Evolutionary conservation across 352 stramenopile species (phyloP), one percentile per base, ranked within the genome.

Genomic region (Globisporangium nunn): DNA sequence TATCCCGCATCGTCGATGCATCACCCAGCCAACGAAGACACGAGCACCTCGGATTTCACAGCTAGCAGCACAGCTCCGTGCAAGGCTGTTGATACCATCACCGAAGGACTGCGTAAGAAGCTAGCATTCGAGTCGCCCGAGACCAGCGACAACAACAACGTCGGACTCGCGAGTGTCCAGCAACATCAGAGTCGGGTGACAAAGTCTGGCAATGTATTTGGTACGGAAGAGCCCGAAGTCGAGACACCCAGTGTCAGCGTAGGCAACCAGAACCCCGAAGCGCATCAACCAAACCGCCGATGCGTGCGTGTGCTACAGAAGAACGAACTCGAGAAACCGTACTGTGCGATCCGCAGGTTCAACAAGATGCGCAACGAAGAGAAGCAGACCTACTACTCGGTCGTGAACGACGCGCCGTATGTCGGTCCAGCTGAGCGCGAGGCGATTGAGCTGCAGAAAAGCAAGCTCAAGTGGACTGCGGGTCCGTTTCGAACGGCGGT

Each of bases 361-460:
- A 64, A 67, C 54, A 82, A 70, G 50, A 63, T 87, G 41, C 54
- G 61, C 3, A 65, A 73, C n/a, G 49, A 58, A 0, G 58, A 79
- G 31, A 57, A 61, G 30, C 44, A 52, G 33, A 52, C 71, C 4
- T 93, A 86, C 55, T 93, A 91, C 53, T 93, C 83, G 41, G 70
- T 93, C 41, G 70, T 91, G 47, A 93, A 93, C 52, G 83, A 93
- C 49, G 80, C 78, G 23, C 83, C 83, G 30, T 93, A 93, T 62
- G 50, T 64, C 49, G 87, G 75, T 41, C 47, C 56, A 1, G 60
- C 54, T 23, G 80, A 91, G 33, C 69, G 70, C 4, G 76, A 91
- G 55, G 56, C 59, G 12, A 54, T 90, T 37, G 66, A 79, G 23
- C 61, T 72, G 7, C 80, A 90, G 72, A 72, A 74, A 30, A 75